Evolutionary conservation across 257 asterid species (phyloP).

Genomic region (Forsythia suspensa): DNA sequence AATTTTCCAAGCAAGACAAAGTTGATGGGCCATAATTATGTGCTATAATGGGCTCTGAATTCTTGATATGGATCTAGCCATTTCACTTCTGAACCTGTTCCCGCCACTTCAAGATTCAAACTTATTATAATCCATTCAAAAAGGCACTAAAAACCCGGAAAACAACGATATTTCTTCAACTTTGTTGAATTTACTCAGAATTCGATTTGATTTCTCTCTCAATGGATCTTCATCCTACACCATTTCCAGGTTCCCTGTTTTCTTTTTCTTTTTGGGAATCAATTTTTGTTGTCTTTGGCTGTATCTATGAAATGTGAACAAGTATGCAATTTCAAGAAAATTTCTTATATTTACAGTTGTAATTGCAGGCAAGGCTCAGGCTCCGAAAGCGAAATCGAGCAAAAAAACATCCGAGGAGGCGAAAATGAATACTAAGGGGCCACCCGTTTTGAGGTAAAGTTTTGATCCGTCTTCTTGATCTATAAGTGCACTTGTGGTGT

Average conservation of each 20-base stretch:
- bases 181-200: neutral
- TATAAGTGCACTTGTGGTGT: neutral
- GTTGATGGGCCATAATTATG: too few species aligned
- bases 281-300: neutral
- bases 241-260: constrained; percentile 44
- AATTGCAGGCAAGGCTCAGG: constrained; percentile 43
- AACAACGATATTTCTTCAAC: neutral
- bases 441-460: constrained; percentile 39
- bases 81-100: neutral
- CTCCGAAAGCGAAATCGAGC: constrained; percentile 30
- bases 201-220: neutral
- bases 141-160: neutral
- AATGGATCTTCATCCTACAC: constrained; percentile 67
- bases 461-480: neutral
- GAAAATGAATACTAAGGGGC: constrained; percentile 31
- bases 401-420: constrained; percentile 36
- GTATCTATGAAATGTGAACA: neutral
- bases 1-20: too few species aligned
- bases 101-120: neutral
- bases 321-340: neutral
- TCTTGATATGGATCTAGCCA: neutral
- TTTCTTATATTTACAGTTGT: neutral
- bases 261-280: neutral
- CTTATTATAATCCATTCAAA: neutral
- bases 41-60: too few species aligned